Conservation (phyloP, 345 rosid species). For the Angophora floribunda region DNA sequence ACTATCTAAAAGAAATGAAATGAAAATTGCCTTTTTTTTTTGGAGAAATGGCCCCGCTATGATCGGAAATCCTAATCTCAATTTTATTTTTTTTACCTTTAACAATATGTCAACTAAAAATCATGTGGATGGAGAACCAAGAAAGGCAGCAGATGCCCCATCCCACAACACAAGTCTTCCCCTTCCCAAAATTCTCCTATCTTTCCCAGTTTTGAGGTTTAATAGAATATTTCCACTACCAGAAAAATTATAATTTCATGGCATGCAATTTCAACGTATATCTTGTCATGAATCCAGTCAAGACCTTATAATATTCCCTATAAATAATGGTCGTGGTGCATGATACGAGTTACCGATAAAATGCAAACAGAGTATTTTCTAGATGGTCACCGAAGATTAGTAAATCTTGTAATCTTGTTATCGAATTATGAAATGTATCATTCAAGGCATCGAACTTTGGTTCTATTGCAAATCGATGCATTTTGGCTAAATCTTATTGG, state of each 20-base stretch:
- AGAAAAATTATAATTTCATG: not conserved
- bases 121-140: not conserved
- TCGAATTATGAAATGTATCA: not conserved
- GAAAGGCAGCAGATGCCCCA: not conserved
- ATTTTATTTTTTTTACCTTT: no score
- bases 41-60: no score
- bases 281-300: not conserved
- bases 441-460: not conserved
- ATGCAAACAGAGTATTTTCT: not conserved
- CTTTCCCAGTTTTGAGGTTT: not conserved
- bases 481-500: not conserved
- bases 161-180: not conserved
- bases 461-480: not conserved
- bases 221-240: not conserved
- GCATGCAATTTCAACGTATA: not conserved
- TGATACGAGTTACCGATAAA: not conserved
- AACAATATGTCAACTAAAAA: no score
- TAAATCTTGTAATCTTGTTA: not conserved
- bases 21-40: no score
- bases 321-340: not conserved
- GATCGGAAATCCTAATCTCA: no score
- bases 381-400: not conserved
- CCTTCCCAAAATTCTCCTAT: not conserved
- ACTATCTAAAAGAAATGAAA: no score
- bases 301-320: not conserved